Conservation (phyloP, 176 grass and related monocot species). For the Guadua angustifolia region DNA sequence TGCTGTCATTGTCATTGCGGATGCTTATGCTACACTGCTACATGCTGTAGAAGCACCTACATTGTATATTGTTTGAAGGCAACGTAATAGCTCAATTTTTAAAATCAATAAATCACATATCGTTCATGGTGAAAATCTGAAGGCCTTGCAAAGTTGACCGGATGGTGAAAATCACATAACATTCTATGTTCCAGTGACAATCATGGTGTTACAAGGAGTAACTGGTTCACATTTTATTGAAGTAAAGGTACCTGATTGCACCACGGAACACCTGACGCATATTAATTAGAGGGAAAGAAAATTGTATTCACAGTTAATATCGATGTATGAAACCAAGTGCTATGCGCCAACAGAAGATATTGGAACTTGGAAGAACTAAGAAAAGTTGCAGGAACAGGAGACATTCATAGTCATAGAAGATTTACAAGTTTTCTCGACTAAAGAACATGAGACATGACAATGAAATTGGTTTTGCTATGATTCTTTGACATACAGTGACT, state of each 20-base stretch:
- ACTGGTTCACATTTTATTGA: neutral
- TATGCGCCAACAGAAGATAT: neutral
- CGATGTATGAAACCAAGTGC: neutral
- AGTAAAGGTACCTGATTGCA: neutral
- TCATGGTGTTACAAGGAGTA: neutral
- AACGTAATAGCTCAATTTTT: neutral
- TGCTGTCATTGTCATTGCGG: neutral
- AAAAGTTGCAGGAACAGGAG: neutral
- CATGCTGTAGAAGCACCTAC: neutral
- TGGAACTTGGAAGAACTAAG: neutral
- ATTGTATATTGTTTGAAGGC: neutral
- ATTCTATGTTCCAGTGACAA: no score
- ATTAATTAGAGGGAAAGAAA: neutral
- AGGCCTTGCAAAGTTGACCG: neutral
- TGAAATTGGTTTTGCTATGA: constrained; percentile 25
- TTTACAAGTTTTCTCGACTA: neutral
- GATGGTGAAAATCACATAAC: neutral
- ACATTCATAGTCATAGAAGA: neutral
- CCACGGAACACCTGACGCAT: neutral
- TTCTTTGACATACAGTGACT: constrained; percentile 66
- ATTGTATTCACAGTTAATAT: neutral
- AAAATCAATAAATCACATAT: neutral
- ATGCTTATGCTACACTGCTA: neutral
- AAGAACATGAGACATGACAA: neutral
- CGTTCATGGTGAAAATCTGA: neutral